These are phyloP conservation scores for Diplodia scrobiculata DNA, from an alignment of 2,329 filamentous ascomycete species.

Conservation along the genomic window DNA sequence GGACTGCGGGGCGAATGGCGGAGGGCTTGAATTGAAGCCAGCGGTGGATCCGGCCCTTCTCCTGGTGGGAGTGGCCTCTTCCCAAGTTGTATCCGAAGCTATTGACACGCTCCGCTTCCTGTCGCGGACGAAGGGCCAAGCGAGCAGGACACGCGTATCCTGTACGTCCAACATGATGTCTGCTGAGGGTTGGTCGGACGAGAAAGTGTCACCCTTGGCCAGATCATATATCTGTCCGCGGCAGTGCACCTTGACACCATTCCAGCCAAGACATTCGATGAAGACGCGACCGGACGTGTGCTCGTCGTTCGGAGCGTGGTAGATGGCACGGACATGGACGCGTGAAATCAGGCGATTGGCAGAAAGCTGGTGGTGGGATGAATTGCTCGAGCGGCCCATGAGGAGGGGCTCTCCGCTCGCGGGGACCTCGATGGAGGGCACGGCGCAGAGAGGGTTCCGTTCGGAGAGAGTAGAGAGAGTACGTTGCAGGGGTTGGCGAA, in stretches of 20 bases:
- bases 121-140: slow-evolving; percentile 68
- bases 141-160: slow-evolving; percentile 83
- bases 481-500: slow-evolving; percentile 59
- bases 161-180: slow-evolving; percentile 97
- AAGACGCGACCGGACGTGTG: slow-evolving; percentile 78
- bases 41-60: slow-evolving; percentile 37
- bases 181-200: slow-evolving; percentile 80
- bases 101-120: slow-evolving; percentile 24
- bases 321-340: slow-evolving; percentile 86
- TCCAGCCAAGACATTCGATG: slow-evolving; percentile 92
- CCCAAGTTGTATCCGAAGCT: slow-evolving; percentile 63
- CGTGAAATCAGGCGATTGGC: slow-evolving; percentile 90
- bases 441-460: slow-evolving; percentile 77
- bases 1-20: slow-evolving; percentile 67
- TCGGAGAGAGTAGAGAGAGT: slow-evolving; percentile 69
- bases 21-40: slow-evolving; percentile 62
- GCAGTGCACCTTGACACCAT: slow-evolving; percentile 90
- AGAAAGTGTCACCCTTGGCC: slow-evolving; percentile 84
- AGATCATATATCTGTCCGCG: slow-evolving; percentile 84
- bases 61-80: slow-evolving; percentile 60
- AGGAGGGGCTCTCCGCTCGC: slow-evolving; percentile 77
- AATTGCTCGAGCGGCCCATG: slow-evolving; percentile 93
- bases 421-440: slow-evolving; percentile 79
- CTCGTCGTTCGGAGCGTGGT: slow-evolving; percentile 67
- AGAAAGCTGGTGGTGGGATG: slow-evolving; percentile 92